A percentile compares a stretch with the other conserved stretches of the same genome.
Conservation (phyloP, 306 rosid species). For the Echinosophora koreensis region DNA sequence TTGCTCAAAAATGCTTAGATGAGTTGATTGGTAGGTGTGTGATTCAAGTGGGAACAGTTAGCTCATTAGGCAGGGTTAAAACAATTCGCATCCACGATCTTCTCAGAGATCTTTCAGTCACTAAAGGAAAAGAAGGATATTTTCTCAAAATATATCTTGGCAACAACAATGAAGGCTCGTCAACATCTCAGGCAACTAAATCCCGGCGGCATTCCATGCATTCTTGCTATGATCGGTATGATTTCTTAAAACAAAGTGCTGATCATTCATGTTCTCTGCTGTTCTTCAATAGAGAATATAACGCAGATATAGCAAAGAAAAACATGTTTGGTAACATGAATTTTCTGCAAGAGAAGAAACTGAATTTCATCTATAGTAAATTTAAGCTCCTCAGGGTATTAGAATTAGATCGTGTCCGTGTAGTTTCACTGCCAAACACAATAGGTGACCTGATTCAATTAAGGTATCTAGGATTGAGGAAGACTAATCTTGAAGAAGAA, state of each 20-base stretch:
- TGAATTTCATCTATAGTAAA: slow-evolving; percentile 53
- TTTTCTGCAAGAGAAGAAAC: slow-evolving; percentile 53
- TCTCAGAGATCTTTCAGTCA: slow-evolving; percentile 54
- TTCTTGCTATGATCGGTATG: slow-evolving; percentile 58
- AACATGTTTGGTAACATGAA: slow-evolving; percentile 29
- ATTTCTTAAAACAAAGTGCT: slow-evolving; percentile 49
- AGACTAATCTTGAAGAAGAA: slow-evolving; percentile 52
- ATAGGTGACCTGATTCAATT: slow-evolving; percentile 57
- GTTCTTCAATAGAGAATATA: slow-evolving; percentile 60
- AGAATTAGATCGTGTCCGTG: slow-evolving; percentile 60
- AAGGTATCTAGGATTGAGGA: slow-evolving; percentile 60
- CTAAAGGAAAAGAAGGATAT: slow-evolving; percentile 51
- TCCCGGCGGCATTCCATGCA: slow-evolving; percentile 54
- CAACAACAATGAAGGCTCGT: slow-evolving; percentile 37
- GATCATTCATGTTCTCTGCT: slow-evolving; percentile 54
- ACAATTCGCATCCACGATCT: slow-evolving; percentile 58
- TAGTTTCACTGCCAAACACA: slow-evolving; percentile 51
- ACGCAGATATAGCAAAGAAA: slow-evolving; percentile 43
- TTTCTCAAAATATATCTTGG: slow-evolving; percentile 48
- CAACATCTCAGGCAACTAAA: slow-evolving; percentile 42
- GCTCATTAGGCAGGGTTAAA: slow-evolving; percentile 57
- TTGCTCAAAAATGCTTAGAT: slow-evolving; percentile 52
- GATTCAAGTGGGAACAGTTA: slow-evolving; percentile 55
- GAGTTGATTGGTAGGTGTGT: slow-evolving; percentile 62
- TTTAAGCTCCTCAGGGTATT: slow-evolving; percentile 59